Conservation (phyloP, 2,329 filamentous ascomycete genomes). For the Diaporthe sp. region DNA sequence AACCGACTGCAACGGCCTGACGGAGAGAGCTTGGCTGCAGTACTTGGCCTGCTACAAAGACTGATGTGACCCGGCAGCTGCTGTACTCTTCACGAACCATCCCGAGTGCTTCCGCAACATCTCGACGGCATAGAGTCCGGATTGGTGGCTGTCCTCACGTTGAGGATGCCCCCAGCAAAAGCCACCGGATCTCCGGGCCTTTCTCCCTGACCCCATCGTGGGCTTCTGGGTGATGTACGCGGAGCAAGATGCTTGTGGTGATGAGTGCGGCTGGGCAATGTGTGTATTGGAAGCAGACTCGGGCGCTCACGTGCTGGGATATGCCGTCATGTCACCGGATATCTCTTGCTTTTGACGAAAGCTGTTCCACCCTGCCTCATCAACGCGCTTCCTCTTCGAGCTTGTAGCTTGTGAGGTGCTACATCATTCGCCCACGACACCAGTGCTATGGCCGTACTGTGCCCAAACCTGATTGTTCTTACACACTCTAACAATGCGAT, state of each 20-base stretch:
- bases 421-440: neutral
- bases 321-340: neutral
- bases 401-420: neutral
- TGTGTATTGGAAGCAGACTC: neutral
- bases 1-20: constrained; percentile 3
- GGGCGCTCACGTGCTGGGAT: neutral
- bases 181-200: neutral
- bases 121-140: neutral
- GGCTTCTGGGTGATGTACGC: neutral
- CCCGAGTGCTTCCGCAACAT: neutral
- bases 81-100: neutral
- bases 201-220: neutral
- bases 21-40: neutral
- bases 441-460: neutral
- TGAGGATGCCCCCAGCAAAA: neutral
- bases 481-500: too few species aligned
- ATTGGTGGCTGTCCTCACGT: neutral
- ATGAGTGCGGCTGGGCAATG: neutral
- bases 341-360: neutral
- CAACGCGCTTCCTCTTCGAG: neutral
- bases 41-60: neutral
- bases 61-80: neutral
- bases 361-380: neutral
- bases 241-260: neutral
- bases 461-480: neutral